Evolutionary conservation across 192 early-diverging fungal genomes (phyloP).

Genomic region (Phlyctochytrium bullatum): DNA sequence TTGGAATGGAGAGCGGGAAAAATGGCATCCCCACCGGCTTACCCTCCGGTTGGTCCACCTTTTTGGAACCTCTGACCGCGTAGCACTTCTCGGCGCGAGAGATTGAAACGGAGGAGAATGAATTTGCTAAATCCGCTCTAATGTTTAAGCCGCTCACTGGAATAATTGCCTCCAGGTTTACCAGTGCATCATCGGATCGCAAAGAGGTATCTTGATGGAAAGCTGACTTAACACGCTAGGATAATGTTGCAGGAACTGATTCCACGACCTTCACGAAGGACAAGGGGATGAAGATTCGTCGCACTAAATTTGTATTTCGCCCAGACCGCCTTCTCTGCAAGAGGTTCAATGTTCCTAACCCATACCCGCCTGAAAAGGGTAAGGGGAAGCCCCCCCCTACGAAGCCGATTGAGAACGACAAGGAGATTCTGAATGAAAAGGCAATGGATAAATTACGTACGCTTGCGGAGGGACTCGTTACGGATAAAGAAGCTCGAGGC

Average conservation of each 20-base stretch:
- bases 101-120: constrained; percentile 58
- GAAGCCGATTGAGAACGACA: neutral
- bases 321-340: constrained; percentile 73
- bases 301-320: constrained; percentile 55
- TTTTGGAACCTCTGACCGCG: neutral
- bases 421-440: constrained; percentile 19
- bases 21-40: constrained; percentile 13
- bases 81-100: constrained; percentile 32
- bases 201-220: neutral
- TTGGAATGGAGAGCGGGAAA: constrained; percentile 65
- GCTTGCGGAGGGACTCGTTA: too few species aligned
- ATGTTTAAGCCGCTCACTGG: constrained; percentile 70
- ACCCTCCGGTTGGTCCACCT: constrained; percentile 14
- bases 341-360: constrained; percentile 72
- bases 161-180: constrained; percentile 74
- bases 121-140: constrained; percentile 73
- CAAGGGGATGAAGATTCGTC: constrained; percentile 68
- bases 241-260: neutral
- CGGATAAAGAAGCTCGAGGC: too few species aligned
- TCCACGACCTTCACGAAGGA: constrained; percentile 1
- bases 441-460: too few species aligned
- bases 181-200: constrained; percentile 38
- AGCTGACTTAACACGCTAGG: neutral
- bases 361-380: constrained; percentile 49
- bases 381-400: constrained; percentile 20